Evolutionary conservation across 768 basidiomycete species (phyloP).

Genomic region (Leucogyrophana mollusca): DNA sequence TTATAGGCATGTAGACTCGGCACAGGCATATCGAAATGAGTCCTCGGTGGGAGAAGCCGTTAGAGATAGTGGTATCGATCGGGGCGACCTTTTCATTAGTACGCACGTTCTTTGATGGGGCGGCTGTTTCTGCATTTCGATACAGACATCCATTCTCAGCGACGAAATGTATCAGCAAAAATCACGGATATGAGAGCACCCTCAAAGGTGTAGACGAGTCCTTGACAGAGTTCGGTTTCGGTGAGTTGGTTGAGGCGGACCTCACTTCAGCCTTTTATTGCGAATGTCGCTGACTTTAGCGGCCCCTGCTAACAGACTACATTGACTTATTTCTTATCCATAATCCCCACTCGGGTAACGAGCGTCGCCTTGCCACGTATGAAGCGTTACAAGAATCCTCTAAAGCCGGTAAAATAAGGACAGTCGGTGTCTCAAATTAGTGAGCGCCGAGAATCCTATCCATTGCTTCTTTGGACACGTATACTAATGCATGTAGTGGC

Average conservation of each 20-base stretch:
- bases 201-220: conserved; percentile 59
- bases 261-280: conserved; percentile 1
- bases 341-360: conserved; percentile 62
- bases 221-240: conserved; percentile 54
- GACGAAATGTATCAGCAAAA: conserved; percentile 58
- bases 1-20: conserved; percentile 69
- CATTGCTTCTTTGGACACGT: neutral
- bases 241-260: conserved; percentile 34
- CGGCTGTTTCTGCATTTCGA: neutral
- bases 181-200: conserved; percentile 64
- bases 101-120: conserved; percentile 21
- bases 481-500: conserved; percentile 40
- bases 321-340: conserved; percentile 81
- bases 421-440: conserved; percentile 87
- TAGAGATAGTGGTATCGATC: conserved; percentile 50
- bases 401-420: conserved; percentile 61
- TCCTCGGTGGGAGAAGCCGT: conserved; percentile 59
- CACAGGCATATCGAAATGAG: conserved; percentile 69
- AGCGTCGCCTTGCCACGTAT: conserved; percentile 69
- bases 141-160: conserved; percentile 37
- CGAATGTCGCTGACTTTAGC: conserved; percentile 1
- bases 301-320: conserved; percentile 42
- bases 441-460: too few species aligned
- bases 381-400: conserved; percentile 65
- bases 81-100: conserved; percentile 76